Base-by-base conservation (phyloP, 1,284 basidiomycete genomes). In the Xanthoconium separans region DNA sequence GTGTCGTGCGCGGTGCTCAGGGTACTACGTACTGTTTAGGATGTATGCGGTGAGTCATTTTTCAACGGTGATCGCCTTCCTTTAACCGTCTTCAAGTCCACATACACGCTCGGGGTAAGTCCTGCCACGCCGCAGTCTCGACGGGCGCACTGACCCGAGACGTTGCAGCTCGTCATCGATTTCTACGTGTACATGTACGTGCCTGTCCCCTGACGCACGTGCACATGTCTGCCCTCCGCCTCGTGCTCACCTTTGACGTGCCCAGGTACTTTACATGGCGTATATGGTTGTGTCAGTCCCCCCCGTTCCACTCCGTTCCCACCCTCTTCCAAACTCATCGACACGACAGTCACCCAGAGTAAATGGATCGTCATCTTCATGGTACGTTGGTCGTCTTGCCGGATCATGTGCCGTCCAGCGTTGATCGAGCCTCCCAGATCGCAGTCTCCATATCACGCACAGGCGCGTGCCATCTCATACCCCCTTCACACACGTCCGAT, bases 221-320 rank as follows among this genome's bases (percentile, higher is more conserved):
- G 33, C 33, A 8, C 11, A 3, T 34, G 33, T 16, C 33, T 34
- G 16, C 12, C 33, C 16, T 34, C 16, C 11, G 16, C 11, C 11
- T 16, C 12, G 27, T 27, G 27, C 27, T 27, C 7, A 27, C 27
- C 27, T n/a, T 27, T 27, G 27, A 27, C 27, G 6, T 27, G 7
- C 6, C 27, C 43, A 70, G 66, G 4, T 68, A 68, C 50, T 68
- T 68, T 45, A 68, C 64, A 4, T 68, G 66, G 66, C 60, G 68
- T 6, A 60, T 68, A 63, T 68, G 69, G 69, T 24, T 50, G 33
- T 70, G 66, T 70, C 44, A 54, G 65, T 63, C 30, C 22, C 40
- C 20, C 24, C 3, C 6, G n/a, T 22, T 15, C 22, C 15, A 44
- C 18, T 31, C 2, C 10, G 4, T 16, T 6, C 50, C 30, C 11